Base-by-base conservation (phyloP, 257 asterid species). In the Cinchona pubescens region DNA sequence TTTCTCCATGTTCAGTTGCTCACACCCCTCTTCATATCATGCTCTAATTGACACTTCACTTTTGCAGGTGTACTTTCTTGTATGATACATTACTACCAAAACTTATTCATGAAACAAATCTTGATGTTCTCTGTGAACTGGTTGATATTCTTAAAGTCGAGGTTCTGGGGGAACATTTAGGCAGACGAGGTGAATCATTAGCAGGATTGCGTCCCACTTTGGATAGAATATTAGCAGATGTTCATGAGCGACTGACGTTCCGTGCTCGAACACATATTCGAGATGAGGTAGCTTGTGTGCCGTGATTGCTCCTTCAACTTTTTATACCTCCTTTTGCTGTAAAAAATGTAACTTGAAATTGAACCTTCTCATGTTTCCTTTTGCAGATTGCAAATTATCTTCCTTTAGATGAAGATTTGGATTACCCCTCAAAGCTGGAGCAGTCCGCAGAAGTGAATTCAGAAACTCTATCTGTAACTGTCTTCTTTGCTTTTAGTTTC, bases 261-360 rank as follows among this genome's bases (percentile, higher is more conserved):
- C 97, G 99, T 77, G 98, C 99, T 71, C 91, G 98, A 75, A 92
- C 99, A 58, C 89, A 92, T 85, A 91, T 95, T 29, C 89, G 92
- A 35, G 98, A 95, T 84, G 99, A 92, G 98, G 99, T 95, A 78
- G 78, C 62, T 75, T 85, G 29, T 72, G 62, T 30, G 63, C 58
- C 48, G 27, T 75, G 43, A 66, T 61, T 53, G 38, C 12, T 65
- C 43, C 66, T 70, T 81, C 59, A 35, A 38, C 38, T 51, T 10
- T 16, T 72, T 32, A 72, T 72, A 30, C 42, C 56, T 58, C 76
- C 32, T 8, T 25, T 14, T 59, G 19, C 29, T 23, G 63, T 10
- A 59, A 59, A 30, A 18, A 51, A 38, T 65, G 48, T 43, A 23
- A 23, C 27, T 16, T 58, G 25, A 66, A 29, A 32, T 7, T 60